Evolutionary conservation across 2,329 filamentous ascomycete genomes (phyloP).

Genomic region (Lachnum nothofagi): DNA sequence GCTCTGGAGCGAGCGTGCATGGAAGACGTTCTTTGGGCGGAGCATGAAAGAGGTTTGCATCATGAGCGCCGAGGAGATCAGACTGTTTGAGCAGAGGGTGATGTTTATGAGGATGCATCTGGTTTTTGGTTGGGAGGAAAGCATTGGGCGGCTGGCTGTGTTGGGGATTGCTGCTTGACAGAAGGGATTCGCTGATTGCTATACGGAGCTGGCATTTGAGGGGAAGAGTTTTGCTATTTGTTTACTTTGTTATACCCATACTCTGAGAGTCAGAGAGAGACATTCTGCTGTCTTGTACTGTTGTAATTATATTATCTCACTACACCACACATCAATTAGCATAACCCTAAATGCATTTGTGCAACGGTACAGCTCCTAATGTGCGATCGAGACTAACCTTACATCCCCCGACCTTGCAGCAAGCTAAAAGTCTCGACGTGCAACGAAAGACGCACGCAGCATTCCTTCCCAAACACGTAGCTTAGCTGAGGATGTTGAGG

Average conservation of each 20-base stretch:
- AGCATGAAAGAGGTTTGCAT: constrained; percentile 37
- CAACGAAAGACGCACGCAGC: neutral
- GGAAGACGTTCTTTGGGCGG: constrained; percentile 46
- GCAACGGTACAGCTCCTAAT: neutral
- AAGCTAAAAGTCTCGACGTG: neutral
- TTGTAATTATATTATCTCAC: neutral
- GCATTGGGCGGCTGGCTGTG: constrained; percentile 37
- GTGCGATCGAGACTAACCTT: neutral
- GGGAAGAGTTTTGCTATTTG: neutral
- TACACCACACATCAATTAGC: neutral
- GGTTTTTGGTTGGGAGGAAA: constrained; percentile 48
- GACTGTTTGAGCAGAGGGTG: constrained; percentile 46
- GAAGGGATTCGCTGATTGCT: too few relatives aligned
- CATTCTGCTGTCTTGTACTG: neutral
- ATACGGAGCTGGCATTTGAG: too few relatives aligned
- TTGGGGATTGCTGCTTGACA: constrained; percentile 37
- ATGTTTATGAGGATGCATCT: constrained; percentile 49
- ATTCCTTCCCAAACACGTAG: neutral
- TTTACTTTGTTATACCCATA: too few relatives aligned
- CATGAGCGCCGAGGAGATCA: constrained; percentile 38
- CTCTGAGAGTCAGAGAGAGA: neutral
- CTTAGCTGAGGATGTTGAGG: neutral
- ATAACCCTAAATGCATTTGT: neutral
- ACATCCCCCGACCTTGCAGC: neutral
- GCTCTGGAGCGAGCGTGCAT: constrained; percentile 48